These are phyloP conservation scores for Zygoascus ofunaensis DNA, from an alignment of 805 yeast species.

Conservation along the genomic window DNA sequence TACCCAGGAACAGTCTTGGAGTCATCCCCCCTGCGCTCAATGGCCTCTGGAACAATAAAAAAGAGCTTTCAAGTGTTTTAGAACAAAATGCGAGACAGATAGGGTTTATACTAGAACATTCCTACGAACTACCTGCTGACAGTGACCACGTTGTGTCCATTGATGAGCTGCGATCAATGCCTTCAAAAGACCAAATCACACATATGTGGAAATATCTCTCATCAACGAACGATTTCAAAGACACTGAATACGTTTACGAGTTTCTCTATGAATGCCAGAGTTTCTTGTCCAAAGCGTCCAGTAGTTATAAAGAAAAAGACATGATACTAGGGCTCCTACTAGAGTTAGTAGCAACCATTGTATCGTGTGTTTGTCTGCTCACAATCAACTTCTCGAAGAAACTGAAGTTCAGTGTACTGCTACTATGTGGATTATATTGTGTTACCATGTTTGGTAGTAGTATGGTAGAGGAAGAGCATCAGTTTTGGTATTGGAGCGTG, in stretches of 20 bases:
- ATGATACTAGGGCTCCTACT: constrained; percentile 37
- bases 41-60: constrained; percentile 35
- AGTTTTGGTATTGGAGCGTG: constrained; percentile 82
- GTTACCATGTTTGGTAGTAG: constrained; percentile 74
- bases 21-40: constrained; percentile 52
- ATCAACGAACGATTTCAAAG: not conserved
- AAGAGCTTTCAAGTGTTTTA: constrained; percentile 45
- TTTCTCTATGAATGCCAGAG: constrained; percentile 36
- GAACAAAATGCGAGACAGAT: constrained; percentile 31
- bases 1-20: constrained; percentile 71
- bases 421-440: constrained; percentile 35
- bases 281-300: constrained; percentile 35
- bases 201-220: not conserved
- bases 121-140: constrained; percentile 11
- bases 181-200: not conserved
- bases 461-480: constrained; percentile 91
- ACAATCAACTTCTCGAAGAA: constrained; percentile 8
- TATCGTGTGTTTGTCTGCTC: constrained; percentile 24
- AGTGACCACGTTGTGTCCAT: not conserved
- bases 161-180: not conserved
- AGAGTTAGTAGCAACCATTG: constrained; percentile 23
- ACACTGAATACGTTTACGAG: constrained; percentile 20
- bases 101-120: constrained; percentile 17
- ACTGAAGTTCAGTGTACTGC: constrained; percentile 17
- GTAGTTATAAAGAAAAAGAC: constrained; percentile 56